These are phyloP conservation scores for Arxiozyma slooffiae DNA, from an alignment of 1,139 yeast species.

Conservation along the genomic window DNA sequence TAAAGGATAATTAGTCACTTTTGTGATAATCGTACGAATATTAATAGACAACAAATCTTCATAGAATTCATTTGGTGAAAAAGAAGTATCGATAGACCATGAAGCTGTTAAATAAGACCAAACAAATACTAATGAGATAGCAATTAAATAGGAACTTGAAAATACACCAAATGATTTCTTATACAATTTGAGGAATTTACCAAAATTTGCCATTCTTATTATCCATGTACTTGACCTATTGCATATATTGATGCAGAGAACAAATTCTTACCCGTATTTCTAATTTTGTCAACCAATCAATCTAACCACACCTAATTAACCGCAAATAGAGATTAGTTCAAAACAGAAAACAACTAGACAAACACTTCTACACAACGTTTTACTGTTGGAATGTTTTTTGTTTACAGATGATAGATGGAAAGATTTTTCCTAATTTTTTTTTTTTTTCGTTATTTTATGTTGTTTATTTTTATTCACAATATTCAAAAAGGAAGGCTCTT, in stretches of 20 bases:
- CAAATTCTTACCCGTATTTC: too few species aligned
- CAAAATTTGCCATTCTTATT: background rate
- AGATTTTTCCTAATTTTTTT: too few species aligned
- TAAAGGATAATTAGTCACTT: background rate
- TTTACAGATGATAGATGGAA: too few species aligned
- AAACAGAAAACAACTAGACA: background rate
- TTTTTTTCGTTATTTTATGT: too few species aligned
- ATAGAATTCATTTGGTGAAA: background rate
- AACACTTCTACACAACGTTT: background rate
- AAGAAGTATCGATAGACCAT: conserved; percentile 2
- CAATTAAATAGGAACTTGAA: background rate
- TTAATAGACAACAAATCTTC: background rate
- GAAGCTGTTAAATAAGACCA: background rate
- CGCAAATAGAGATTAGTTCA: background rate
- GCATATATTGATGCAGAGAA: too few species aligned
- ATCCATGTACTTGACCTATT: background rate
- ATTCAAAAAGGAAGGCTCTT: too few species aligned
- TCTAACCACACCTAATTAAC: too few species aligned
- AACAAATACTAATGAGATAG: background rate
- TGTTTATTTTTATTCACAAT: background rate
- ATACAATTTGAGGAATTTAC: background rate
- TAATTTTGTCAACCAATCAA: too few species aligned
- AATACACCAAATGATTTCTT: conserved; percentile 2
- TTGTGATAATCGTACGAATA: background rate
- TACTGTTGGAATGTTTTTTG: too few species aligned